phyloP scores from a whole-genome alignment of 345 rosid genomes.

The Cochlearia excelsa region DNA sequence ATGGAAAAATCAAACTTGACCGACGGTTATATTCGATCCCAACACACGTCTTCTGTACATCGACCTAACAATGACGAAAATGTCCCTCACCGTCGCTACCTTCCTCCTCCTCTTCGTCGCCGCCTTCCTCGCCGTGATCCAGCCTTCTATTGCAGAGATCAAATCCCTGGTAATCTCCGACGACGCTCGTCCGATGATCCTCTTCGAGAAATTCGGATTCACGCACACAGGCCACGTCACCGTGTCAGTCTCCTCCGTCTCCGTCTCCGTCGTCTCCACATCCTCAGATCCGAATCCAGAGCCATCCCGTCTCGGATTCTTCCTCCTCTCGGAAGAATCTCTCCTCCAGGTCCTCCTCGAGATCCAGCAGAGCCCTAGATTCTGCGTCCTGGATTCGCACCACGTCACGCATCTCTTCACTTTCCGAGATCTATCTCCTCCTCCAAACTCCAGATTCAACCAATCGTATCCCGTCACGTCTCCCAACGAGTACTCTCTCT shows the following conservation, averaged over 20 bases:
- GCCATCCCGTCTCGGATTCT: constrained; percentile 79
- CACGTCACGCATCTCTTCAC: constrained; percentile 57
- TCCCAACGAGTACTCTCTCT: constrained; percentile 91
- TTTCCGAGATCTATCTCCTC: constrained; percentile 82
- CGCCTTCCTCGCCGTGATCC: constrained; percentile 30
- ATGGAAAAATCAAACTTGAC: constrained; percentile 1
- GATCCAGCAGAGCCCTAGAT: constrained; percentile 68
- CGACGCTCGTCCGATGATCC: constrained; percentile 90
- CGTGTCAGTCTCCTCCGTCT: constrained; percentile 55
- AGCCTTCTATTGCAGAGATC: constrained; percentile 56
- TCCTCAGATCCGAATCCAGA: constrained; percentile 46
- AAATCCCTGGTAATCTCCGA: constrained; percentile 54
- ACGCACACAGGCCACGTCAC: constrained; percentile 73
- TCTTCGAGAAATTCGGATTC: constrained; percentile 95
- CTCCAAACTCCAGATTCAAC: constrained; percentile 59
- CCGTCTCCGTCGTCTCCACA: constrained; percentile 62
- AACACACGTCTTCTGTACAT: constrained; percentile 21
- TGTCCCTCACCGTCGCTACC: constrained; percentile 33
- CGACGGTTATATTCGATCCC: constrained; percentile 22
- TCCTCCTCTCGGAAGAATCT: constrained; percentile 88
- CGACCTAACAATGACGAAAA: constrained; percentile 42
- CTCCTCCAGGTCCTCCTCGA: constrained; percentile 77
- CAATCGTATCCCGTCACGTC: constrained; percentile 58
- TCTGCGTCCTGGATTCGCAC: constrained; percentile 86
- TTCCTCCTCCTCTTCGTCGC: constrained; percentile 35